Evolutionary conservation across 768 basidiomycete species (phyloP).

Genomic region (Serpula lacrymans): DNA sequence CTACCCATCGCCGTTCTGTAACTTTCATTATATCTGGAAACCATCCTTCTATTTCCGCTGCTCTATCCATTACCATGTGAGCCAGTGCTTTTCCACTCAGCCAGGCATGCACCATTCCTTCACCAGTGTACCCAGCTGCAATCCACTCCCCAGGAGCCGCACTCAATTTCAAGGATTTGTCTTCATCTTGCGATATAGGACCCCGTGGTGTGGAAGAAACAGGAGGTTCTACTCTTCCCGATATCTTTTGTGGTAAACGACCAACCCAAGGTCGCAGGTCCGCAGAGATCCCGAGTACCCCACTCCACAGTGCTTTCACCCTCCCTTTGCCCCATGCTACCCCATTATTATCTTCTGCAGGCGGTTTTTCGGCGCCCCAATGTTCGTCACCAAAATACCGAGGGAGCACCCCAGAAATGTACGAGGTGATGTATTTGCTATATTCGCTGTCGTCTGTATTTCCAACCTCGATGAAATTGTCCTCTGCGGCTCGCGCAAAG

Average conservation of each 20-base stretch:
- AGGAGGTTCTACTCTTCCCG: slow-evolving; percentile 36
- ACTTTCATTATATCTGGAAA: slow-evolving; percentile 50
- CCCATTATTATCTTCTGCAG: slow-evolving; percentile 7
- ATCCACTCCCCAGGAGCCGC: slow-evolving; percentile 66
- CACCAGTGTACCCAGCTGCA: slow-evolving; percentile 65
- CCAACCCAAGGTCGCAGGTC: slow-evolving; percentile 74
- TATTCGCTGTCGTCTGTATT: slow-evolving; percentile 35
- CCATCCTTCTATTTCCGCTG: slow-evolving; percentile 31
- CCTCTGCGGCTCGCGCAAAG: slow-evolving; percentile 32
- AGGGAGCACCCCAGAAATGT: slow-evolving; percentile 45
- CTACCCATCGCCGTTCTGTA: slow-evolving; percentile 49
- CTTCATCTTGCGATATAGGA: background rate
- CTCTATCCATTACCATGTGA: slow-evolving; percentile 50
- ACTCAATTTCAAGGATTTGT: slow-evolving; percentile 1
- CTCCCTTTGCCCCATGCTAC: slow-evolving; percentile 38
- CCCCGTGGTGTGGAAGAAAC: background rate
- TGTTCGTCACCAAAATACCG: slow-evolving; percentile 47
- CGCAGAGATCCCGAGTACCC: slow-evolving; percentile 59
- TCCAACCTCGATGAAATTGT: slow-evolving; percentile 33
- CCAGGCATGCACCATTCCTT: slow-evolving; percentile 76
- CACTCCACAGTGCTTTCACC: slow-evolving; percentile 59
- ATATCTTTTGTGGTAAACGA: slow-evolving; percentile 45
- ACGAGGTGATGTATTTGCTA: slow-evolving; percentile 26
- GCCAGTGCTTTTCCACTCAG: slow-evolving; percentile 59
- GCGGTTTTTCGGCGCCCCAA: slow-evolving; percentile 37